These are phyloP conservation scores for Arthrobotrys pseudoclavata DNA, from an alignment of 2,329 filamentous ascomycete genomes.

Conservation along the genomic window DNA sequence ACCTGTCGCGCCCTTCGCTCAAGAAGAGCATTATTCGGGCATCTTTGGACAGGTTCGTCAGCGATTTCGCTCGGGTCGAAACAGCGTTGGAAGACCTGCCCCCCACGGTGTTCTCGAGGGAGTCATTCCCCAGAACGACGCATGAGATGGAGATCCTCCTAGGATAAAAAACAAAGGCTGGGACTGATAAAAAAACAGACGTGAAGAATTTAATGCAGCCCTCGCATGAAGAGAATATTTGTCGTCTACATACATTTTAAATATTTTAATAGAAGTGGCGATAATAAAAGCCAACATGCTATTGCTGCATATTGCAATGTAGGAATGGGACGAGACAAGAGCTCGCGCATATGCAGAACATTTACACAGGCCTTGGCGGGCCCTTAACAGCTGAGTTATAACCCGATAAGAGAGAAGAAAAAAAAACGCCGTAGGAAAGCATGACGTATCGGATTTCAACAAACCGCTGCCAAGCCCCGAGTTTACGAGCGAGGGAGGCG, in stretches of 20 bases:
- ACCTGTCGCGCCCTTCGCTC: slow-evolving; percentile 78
- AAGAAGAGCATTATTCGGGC: slow-evolving; percentile 83
- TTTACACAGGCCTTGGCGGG: not conserved
- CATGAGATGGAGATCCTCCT: slow-evolving; percentile 74
- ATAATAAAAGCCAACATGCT: not conserved
- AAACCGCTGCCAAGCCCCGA: slow-evolving; percentile 44
- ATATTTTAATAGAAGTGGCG: slow-evolving; percentile 11
- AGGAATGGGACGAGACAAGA: slow-evolving; percentile 33
- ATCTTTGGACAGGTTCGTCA: slow-evolving; percentile 85
- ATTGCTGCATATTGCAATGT: slow-evolving; percentile 11
- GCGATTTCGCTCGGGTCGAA: slow-evolving; percentile 82
- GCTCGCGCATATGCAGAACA: slow-evolving; percentile 32
- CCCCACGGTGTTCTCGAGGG: slow-evolving; percentile 63
- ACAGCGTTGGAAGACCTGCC: slow-evolving; percentile 69
- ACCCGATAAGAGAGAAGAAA: slow-evolving; percentile 20
- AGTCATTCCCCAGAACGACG: slow-evolving; percentile 73
- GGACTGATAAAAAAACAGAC: not conserved
- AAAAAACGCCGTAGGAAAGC: slow-evolving; percentile 10
- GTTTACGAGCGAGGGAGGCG: slow-evolving; percentile 32
- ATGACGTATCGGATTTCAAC: slow-evolving; percentile 55
- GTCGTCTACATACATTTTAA: slow-evolving; percentile 12
- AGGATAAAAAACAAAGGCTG: slow-evolving; percentile 53
- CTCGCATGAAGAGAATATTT: slow-evolving; percentile 22
- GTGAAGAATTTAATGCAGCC: slow-evolving; percentile 24
- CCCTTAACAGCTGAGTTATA: slow-evolving; percentile 31